Evolutionary conservation across 2,329 filamentous ascomycete species (phyloP).

Genomic region (Pyricularia grisea): DNA sequence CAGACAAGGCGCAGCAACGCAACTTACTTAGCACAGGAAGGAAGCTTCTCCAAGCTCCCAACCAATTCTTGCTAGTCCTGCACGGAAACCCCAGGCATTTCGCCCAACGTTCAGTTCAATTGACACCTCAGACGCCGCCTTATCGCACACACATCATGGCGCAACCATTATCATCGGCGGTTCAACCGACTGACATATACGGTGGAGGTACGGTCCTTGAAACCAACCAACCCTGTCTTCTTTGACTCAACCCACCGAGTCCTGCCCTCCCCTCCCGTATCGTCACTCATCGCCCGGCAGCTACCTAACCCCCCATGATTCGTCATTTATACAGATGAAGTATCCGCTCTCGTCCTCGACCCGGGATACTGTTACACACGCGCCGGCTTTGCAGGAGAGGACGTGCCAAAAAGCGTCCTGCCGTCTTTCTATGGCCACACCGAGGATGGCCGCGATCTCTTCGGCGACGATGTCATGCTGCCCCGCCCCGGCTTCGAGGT

Average conservation of each 20-base stretch:
- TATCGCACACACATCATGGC: slow-evolving; percentile 3
- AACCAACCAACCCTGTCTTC: neutral
- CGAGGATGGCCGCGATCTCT: slow-evolving; percentile 50
- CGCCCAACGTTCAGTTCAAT: neutral
- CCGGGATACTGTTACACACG: slow-evolving; percentile 86
- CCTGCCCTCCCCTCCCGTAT: slow-evolving; percentile 1
- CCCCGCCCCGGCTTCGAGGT: slow-evolving; percentile 71
- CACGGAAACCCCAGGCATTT: neutral
- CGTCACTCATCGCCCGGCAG: slow-evolving; percentile 11
- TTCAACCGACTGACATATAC: slow-evolving; percentile 53
- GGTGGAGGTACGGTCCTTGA: slow-evolving; percentile 42
- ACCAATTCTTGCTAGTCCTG: neutral
- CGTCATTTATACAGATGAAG: slow-evolving; percentile 60
- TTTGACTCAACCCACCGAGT: neutral
- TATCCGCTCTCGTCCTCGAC: slow-evolving; percentile 93
- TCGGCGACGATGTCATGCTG: slow-evolving; percentile 84
- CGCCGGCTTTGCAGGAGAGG: slow-evolving; percentile 95
- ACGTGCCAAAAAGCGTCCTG: slow-evolving; percentile 87
- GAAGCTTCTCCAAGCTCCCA: neutral
- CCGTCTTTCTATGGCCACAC: slow-evolving; percentile 78
- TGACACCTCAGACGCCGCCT: neutral
- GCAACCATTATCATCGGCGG: slow-evolving; percentile 45
- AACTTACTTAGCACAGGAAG: neutral
- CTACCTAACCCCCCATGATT: slow-evolving; percentile 5
- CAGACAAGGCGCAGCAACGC: neutral